Evolutionary conservation across 352 stramenopile genomes (phyloP).

Genomic region (Pythium rishiriense): DNA sequence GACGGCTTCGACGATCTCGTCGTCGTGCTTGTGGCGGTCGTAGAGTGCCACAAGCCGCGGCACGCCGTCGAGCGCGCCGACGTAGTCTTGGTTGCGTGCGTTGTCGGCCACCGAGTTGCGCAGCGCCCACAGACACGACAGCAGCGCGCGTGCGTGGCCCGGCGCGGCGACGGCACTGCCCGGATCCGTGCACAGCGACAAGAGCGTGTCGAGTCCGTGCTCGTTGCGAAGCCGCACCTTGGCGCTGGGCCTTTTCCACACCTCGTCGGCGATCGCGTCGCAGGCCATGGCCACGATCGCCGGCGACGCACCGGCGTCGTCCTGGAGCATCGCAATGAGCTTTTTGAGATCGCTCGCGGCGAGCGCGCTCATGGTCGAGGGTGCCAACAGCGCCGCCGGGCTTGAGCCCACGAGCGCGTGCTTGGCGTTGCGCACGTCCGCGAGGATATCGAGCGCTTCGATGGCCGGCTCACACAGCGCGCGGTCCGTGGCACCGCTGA

Average conservation of each 20-base stretch:
- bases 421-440: constrained; percentile 59
- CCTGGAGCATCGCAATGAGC: constrained; percentile 60
- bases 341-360: constrained; percentile 59
- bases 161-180: neutral
- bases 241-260: constrained; percentile 60
- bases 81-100: constrained; percentile 59
- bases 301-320: constrained; percentile 45
- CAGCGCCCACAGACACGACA: constrained; percentile 71
- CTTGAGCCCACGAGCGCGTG: constrained; percentile 31
- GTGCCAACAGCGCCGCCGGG: constrained; percentile 16
- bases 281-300: constrained; percentile 65
- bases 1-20: constrained; percentile 64
- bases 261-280: constrained; percentile 80
- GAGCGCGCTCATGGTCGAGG: constrained; percentile 30
- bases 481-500: constrained; percentile 60
- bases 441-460: constrained; percentile 75
- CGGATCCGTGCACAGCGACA: constrained; percentile 44
- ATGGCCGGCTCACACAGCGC: constrained; percentile 70
- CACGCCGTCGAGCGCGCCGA: constrained; percentile 53
- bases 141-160: constrained; percentile 29
- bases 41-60: constrained; percentile 47
- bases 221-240: constrained; percentile 67
- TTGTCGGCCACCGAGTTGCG: constrained; percentile 61
- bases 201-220: constrained; percentile 60
- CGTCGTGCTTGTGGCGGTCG: constrained; percentile 36